Evolutionary conservation across 192 early-diverging fungal genomes (phyloP).

Genomic region (Podila horticola): DNA sequence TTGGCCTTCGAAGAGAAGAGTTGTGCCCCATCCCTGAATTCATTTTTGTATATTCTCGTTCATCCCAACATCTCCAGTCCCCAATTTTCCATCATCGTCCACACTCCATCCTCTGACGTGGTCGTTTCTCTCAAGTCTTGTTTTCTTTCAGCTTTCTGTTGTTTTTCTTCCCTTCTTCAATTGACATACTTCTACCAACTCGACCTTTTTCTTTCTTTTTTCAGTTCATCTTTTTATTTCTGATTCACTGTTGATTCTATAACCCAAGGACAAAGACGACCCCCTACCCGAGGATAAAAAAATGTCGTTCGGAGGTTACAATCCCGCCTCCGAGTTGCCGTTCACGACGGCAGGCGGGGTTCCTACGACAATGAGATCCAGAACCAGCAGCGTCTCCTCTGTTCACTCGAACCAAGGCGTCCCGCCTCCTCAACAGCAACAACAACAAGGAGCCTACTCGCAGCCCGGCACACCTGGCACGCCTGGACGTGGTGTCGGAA

Average conservation of each 20-base stretch:
- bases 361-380: slow-evolving; percentile 9
- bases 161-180: neutral
- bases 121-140: neutral
- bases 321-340: slow-evolving; percentile 17
- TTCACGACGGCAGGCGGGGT: slow-evolving; percentile 10
- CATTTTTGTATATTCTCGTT: too few species aligned
- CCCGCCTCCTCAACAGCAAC: slow-evolving; percentile 10
- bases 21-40: too few species aligned
- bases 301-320: slow-evolving; percentile 33
- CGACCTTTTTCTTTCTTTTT: neutral
- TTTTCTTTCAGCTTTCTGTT: neutral
- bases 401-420: slow-evolving; percentile 15
- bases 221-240: neutral
- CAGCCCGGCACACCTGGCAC: slow-evolving; percentile 9
- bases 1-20: too few species aligned
- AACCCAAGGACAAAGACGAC: neutral
- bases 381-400: slow-evolving; percentile 24
- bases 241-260: neutral
- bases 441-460: slow-evolving; percentile 10
- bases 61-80: too few species aligned
- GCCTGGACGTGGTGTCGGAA: neutral
- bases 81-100: neutral
- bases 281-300: neutral
- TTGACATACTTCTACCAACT: neutral
- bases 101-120: neutral